A percentile compares a stretch with the other conserved stretches of the same genome.
Conservation (phyloP, 495 filamentous ascomycete genomes). For the Recurvomyces mirabilis region DNA sequence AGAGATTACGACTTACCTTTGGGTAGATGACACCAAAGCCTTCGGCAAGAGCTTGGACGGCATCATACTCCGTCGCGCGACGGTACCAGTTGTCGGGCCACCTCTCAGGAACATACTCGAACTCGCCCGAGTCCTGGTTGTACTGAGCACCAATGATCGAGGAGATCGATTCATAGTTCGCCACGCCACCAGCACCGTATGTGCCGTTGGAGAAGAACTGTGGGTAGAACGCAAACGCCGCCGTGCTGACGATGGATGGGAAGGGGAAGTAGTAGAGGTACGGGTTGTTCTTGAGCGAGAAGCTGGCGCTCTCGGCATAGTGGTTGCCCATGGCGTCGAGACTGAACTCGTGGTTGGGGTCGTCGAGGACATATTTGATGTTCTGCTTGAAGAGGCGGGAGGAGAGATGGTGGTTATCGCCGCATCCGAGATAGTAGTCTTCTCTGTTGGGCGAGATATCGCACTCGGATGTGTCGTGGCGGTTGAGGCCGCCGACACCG, state of each 20-base stretch:
- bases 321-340: conserved; percentile 17
- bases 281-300: conserved; percentile 27
- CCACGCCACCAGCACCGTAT: conserved; percentile 7
- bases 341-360: conserved; percentile 15
- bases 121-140: conserved; percentile 9
- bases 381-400: conserved; percentile 26
- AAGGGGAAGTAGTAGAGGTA: conserved; percentile 30
- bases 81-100: conserved; percentile 10
- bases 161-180: conserved; percentile 15
- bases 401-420: conserved; percentile 29
- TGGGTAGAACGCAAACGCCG: conserved; percentile 11
- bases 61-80: conserved; percentile 9
- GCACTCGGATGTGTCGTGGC: conserved; percentile 34
- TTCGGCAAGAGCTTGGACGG: conserved; percentile 7
- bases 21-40: conserved; percentile 7
- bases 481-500: conserved; percentile 29
- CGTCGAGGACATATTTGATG: conserved; percentile 12
- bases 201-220: conserved; percentile 12
- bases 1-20: no score
- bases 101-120: conserved; percentile 10
- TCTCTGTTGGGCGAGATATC: conserved; percentile 33
- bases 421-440: conserved; percentile 30
- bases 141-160: conserved; percentile 14
- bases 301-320: conserved; percentile 16
- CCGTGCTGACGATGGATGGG: conserved; percentile 16